phyloP scores from a whole-genome alignment of 257 asterid species.

The Ligustrum vulgare region DNA sequence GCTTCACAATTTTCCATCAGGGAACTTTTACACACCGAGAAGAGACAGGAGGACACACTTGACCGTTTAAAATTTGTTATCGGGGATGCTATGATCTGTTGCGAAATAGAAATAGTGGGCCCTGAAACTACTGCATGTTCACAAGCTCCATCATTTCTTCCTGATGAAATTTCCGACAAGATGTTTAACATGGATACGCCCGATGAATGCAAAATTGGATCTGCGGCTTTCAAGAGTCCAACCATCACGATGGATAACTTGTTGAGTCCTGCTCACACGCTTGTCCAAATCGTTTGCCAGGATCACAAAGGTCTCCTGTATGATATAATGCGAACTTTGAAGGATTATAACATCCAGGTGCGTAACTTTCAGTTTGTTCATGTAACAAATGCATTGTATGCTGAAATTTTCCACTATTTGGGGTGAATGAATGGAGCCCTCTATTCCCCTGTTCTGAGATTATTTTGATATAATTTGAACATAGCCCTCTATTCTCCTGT shows the following conservation, averaged over 20 bases:
- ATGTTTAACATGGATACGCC: slow-evolving; percentile 25
- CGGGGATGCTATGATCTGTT: slow-evolving; percentile 46
- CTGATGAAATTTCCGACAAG: slow-evolving; percentile 37
- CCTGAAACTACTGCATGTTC: slow-evolving; percentile 39
- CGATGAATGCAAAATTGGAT: background rate
- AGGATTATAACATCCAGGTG: slow-evolving; percentile 53
- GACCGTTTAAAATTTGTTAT: slow-evolving; percentile 35
- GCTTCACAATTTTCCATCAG: slow-evolving; percentile 24
- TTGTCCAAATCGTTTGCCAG: slow-evolving; percentile 49
- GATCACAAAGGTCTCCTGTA: slow-evolving; percentile 57
- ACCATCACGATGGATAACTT: slow-evolving; percentile 42
- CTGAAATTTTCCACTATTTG: no score
- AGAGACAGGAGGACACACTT: slow-evolving; percentile 40
- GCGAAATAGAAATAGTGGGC: slow-evolving; percentile 44
- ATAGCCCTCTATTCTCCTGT: no score
- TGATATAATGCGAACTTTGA: slow-evolving; percentile 49
- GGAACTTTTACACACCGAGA: slow-evolving; percentile 43
- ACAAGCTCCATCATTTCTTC: slow-evolving; percentile 39
- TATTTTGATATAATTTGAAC: no score
- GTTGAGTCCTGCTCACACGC: slow-evolving; percentile 49
- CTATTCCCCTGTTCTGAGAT: no score
- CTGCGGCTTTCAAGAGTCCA: slow-evolving; percentile 20
- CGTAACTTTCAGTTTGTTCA: background rate
- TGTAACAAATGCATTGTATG: no score
- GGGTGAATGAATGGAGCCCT: no score